Evolutionary conservation across 2,329 filamentous ascomycete genomes (phyloP), one percentile per base, ranked within the genome.

Genomic region (Fusarium sororula): DNA sequence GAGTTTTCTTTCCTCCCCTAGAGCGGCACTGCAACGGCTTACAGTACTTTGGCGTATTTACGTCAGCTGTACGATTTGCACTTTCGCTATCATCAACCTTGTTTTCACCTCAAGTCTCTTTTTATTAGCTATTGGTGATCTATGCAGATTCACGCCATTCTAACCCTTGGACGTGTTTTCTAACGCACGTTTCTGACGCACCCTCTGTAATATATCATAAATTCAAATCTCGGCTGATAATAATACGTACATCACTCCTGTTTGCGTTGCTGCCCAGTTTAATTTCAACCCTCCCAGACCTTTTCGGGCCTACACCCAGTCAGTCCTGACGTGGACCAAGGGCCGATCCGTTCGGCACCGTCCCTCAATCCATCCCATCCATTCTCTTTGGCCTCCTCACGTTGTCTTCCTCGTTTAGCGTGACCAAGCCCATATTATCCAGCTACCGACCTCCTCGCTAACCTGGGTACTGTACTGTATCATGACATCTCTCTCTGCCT

Each of bases 271-370:
- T 73, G 69, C 65, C 70, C 70, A 70, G 70, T 56, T 69, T 75
- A 73, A 61, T 61, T 69, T 68, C 73, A 73, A 61, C 39, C 54
- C 60, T 58, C 50, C 44, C 50, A 57, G 44, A 58, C 59, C 51
- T 30, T 68, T 59, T 73, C 57, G 59, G 55, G 63, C 61, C 59
- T 67, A 68, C 69, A 59, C 67, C 69, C 65, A 63, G 60, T 48
- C 73, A 51, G 63, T 53, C 61, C 69, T 75, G 74, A 77, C 77
- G 77, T 78, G 75, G 77, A 70, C 62, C 75, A 76, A 78, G 77
- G 77, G 74, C 75, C 77, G 77, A 75, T 77, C 77, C 77, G 77
- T 73, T 69, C 72, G 68, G 73, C 72, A 59, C 72, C 64, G 47
- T 71, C 66, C 32, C 30, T 50, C 54, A 35, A 26, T n/a, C 41